Conservation (phyloP, 208 protist species). For the Leishmania martiniquensis region DNA sequence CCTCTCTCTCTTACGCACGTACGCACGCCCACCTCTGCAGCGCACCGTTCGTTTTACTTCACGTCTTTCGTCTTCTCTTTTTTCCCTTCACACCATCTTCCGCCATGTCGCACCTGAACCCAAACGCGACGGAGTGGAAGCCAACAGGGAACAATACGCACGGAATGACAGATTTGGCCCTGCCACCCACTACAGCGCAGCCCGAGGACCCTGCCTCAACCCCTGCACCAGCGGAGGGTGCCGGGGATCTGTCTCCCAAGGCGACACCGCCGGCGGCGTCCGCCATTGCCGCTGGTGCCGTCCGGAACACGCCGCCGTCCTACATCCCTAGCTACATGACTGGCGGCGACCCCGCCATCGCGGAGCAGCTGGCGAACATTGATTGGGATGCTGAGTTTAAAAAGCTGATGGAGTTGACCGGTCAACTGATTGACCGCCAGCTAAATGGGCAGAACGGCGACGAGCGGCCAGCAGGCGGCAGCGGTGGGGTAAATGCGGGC, state of each 20-base stretch:
- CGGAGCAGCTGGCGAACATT: slow-evolving; percentile 31
- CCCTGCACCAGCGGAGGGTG: background rate
- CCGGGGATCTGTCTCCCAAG: background rate
- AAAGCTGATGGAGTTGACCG: slow-evolving; percentile 74
- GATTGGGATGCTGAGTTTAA: slow-evolving; percentile 81
- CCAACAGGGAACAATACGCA: slow-evolving; percentile 45
- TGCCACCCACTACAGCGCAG: slow-evolving; percentile 47
- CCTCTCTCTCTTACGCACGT: too few relatives aligned
- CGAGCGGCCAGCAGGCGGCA: slow-evolving; percentile 13
- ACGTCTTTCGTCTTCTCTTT: background rate
- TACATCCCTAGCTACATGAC: slow-evolving; percentile 42
- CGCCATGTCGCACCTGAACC: slow-evolving; percentile 64
- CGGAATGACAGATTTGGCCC: slow-evolving; percentile 42
- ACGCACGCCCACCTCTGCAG: too few relatives aligned
- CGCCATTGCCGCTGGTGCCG: background rate
- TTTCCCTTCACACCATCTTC: background rate
- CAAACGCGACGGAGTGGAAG: slow-evolving; percentile 80
- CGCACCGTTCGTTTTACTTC: background rate
- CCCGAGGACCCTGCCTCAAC: slow-evolving; percentile 8
- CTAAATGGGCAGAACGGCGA: slow-evolving; percentile 45
- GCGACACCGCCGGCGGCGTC: slow-evolving; percentile 5
- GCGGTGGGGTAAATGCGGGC: slow-evolving; percentile 3
- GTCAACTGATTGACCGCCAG: slow-evolving; percentile 67
- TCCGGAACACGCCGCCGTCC: slow-evolving; percentile 7
- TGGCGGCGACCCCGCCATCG: slow-evolving; percentile 22